Evolutionary conservation across 2,329 filamentous ascomycete species (phyloP).

Genomic region (Metarhizium humberi): DNA sequence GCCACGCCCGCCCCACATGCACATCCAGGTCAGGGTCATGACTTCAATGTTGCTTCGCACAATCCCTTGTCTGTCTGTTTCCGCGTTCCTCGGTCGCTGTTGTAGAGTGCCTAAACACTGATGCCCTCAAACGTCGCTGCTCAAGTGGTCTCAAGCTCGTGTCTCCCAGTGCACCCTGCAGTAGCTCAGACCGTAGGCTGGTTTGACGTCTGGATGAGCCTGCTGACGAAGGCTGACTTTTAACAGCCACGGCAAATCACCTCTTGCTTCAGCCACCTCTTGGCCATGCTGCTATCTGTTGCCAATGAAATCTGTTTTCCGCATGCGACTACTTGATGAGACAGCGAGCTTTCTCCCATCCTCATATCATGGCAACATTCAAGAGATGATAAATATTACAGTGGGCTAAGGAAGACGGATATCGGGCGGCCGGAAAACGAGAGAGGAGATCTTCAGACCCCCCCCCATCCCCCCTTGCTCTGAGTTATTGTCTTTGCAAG

Average conservation of each 20-base stretch:
- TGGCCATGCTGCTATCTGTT: background rate
- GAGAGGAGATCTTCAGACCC: background rate
- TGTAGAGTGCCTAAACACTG: background rate
- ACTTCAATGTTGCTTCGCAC: background rate
- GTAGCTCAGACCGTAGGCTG: background rate
- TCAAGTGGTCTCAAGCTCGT: background rate
- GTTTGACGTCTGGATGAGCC: background rate
- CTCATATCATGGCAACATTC: background rate
- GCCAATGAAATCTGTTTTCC: background rate
- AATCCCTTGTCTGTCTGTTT: background rate
- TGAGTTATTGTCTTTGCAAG: background rate
- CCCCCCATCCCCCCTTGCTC: background rate
- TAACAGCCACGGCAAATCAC: background rate
- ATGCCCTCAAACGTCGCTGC: background rate
- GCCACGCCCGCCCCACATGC: slow-evolving; percentile 9
- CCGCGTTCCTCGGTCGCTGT: background rate
- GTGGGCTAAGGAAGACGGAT: background rate
- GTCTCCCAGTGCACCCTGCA: background rate
- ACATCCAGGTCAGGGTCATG: background rate
- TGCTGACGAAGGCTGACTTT: background rate
- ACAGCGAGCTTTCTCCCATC: background rate
- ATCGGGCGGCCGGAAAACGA: background rate
- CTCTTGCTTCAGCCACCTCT: background rate
- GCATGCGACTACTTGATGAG: background rate
- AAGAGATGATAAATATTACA: background rate